phyloP scores from a whole-genome alignment of 2,329 filamentous ascomycete genomes.

The Trichoderma sp. region DNA sequence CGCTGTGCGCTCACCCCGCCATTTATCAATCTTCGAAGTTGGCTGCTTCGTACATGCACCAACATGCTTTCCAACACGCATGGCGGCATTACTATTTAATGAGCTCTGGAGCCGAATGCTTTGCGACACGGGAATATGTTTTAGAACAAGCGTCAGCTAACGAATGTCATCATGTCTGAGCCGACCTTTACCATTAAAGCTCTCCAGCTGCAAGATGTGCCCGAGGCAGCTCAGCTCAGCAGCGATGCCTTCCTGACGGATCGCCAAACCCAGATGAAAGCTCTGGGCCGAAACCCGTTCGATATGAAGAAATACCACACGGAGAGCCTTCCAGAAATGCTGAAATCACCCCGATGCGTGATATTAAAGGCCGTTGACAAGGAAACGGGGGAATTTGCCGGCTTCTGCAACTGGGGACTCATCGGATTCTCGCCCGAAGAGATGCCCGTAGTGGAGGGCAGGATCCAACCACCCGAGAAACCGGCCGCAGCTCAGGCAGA shows the following conservation, averaged over 20 bases:
- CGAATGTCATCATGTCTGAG: slow-evolving; percentile 21
- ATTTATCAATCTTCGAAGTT: not conserved
- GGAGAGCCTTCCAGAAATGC: slow-evolving; percentile 26
- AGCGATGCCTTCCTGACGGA: slow-evolving; percentile 34
- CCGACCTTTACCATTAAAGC: slow-evolving; percentile 25
- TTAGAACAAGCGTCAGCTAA: not conserved
- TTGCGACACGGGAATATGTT: not conserved
- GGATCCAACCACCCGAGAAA: slow-evolving; percentile 12
- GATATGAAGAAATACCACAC: slow-evolving; percentile 30
- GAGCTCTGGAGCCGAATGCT: not conserved
- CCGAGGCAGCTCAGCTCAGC: slow-evolving; percentile 30
- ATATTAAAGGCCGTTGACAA: slow-evolving; percentile 36
- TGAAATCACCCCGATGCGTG: slow-evolving; percentile 27
- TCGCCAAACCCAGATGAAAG: slow-evolving; percentile 39
- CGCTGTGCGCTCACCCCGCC: not conserved
- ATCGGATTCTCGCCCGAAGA: slow-evolving; percentile 30
- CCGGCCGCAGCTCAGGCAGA: not conserved
- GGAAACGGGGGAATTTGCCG: slow-evolving; percentile 30
- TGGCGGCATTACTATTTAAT: not conserved
- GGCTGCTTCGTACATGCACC: not conserved
- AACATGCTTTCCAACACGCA: not conserved
- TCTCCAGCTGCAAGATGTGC: slow-evolving; percentile 31
- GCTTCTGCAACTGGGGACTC: slow-evolving; percentile 34
- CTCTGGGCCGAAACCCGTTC: slow-evolving; percentile 29
- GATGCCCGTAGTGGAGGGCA: slow-evolving; percentile 24